These are phyloP conservation scores for Urtica urens DNA, from an alignment of 306 rosid genomes.

Conservation along the genomic window DNA sequence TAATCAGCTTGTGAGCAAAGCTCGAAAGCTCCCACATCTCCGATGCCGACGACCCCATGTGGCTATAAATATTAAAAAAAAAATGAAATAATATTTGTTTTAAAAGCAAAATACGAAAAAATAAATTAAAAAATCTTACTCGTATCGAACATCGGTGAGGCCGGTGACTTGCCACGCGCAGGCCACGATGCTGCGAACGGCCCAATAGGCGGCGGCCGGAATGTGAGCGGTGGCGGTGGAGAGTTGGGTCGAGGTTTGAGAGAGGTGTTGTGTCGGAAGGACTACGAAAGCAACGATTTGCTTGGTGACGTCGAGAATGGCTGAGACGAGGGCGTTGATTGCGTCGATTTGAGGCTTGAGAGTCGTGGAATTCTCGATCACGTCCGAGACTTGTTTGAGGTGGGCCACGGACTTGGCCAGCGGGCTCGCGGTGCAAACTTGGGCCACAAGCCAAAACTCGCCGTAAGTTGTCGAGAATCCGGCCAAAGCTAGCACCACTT, in stretches of 20 bases:
- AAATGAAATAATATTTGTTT: too few species aligned
- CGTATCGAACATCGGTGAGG: conserved; percentile 45
- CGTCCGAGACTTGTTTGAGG: conserved; percentile 56
- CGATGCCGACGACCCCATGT: conserved; percentile 36
- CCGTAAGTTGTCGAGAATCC: conserved; percentile 63
- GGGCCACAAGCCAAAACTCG: conserved; percentile 76
- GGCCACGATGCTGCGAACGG: conserved; percentile 53
- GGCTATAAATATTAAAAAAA: too few species aligned
- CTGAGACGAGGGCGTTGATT: conserved; percentile 41
- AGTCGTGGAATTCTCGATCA: conserved; percentile 35
- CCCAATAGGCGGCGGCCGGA: conserved; percentile 83
- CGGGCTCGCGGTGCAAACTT: conserved; percentile 34
- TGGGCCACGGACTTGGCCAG: conserved; percentile 74
- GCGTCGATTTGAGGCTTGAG: conserved; percentile 57
- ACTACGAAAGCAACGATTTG: conserved; percentile 45
- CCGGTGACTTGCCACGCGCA: conserved; percentile 49
- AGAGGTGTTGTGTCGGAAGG: conserved; percentile 53
- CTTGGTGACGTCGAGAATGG: conserved; percentile 37
- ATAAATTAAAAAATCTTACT: conserved; percentile 51
- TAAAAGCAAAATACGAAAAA: too few species aligned
- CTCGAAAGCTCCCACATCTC: conserved; percentile 73
- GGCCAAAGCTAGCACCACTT: conserved; percentile 69
- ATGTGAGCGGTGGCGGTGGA: conserved; percentile 44
- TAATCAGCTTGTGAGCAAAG: conserved; percentile 60
- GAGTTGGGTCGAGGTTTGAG: conserved; percentile 57